Evolutionary conservation across 768 basidiomycete species (phyloP).

Genomic region (Lentinula lateritia): DNA sequence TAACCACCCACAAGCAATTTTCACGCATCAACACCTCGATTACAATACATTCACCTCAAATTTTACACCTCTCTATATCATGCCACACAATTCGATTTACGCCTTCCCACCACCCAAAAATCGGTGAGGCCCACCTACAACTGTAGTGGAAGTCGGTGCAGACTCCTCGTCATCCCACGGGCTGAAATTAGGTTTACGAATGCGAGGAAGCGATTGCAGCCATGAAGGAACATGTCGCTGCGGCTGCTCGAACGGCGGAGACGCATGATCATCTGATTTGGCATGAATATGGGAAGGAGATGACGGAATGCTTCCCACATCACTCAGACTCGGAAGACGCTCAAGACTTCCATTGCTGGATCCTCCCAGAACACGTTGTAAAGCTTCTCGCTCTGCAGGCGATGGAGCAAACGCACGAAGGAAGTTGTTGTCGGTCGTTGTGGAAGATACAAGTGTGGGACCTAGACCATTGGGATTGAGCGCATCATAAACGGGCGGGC

Average conservation of each 20-base stretch:
- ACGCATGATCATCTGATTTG: constrained; percentile 16
- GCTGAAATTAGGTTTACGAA: constrained; percentile 70
- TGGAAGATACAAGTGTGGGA: constrained; percentile 24
- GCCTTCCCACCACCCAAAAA: background rate
- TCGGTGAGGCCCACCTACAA: background rate
- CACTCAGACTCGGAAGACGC: constrained; percentile 71
- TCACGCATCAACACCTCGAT: background rate
- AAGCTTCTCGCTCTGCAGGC: constrained; percentile 79
- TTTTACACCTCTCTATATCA: background rate
- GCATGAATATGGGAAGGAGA: constrained; percentile 54
- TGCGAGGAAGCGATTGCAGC: constrained; percentile 61
- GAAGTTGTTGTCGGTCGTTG: constrained; percentile 42
- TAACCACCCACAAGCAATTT: background rate
- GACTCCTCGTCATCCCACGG: constrained; percentile 78
- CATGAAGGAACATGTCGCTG: constrained; percentile 49
- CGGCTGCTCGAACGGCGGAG: constrained; percentile 5
- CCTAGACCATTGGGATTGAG: constrained; percentile 58
- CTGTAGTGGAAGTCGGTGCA: background rate
- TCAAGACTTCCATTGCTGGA: constrained; percentile 69
- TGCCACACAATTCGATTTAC: background rate
- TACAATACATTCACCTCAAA: background rate
- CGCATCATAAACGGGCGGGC: constrained; percentile 38
- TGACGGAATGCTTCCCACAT: constrained; percentile 68
- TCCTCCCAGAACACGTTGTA: constrained; percentile 73
- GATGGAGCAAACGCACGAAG: constrained; percentile 86